Evolutionary conservation across 73 alveolate genomes (phyloP).

Genomic region (Halteria grandinella): DNA sequence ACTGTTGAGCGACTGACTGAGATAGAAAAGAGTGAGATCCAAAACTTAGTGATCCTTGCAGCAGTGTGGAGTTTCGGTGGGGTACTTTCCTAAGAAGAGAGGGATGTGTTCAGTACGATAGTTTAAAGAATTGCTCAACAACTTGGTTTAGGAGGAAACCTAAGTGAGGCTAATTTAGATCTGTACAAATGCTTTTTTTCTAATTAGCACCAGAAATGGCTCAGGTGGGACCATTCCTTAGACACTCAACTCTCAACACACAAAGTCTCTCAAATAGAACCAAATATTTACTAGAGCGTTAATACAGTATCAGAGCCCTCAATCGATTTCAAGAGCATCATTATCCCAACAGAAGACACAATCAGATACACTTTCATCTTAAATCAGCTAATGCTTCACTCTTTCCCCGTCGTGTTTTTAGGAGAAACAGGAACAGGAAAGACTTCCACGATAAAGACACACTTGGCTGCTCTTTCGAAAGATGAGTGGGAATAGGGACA

Average conservation of each 20-base stretch:
- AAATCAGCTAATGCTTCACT: conserved; percentile 65
- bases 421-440: conserved; percentile 97
- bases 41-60: conserved; percentile 68
- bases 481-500: conserved; percentile 56
- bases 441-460: conserved; percentile 85
- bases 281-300: conserved; percentile 62
- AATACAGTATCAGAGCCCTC: conserved; percentile 34
- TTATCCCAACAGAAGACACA: conserved; percentile 93
- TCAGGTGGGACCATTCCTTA: conserved; percentile 76
- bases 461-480: conserved; percentile 69
- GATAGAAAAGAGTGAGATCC: conserved; percentile 55
- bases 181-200: conserved; percentile 70
- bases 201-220: conserved; percentile 73
- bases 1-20: conserved; percentile 7
- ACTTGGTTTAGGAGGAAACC: too few species aligned
- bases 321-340: conserved; percentile 83
- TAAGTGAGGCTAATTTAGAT: too few species aligned
- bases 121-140: too few species aligned
- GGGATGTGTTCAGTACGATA: too few species aligned
- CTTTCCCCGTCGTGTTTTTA: conserved; percentile 72
- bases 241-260: too few species aligned
- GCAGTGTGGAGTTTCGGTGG: conserved; percentile 88
- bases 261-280: neutral
- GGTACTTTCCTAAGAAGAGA: too few species aligned
- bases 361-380: conserved; percentile 75